Conservation (phyloP, 352 stramenopile genomes). For the Albugo laibachii region DNA sequence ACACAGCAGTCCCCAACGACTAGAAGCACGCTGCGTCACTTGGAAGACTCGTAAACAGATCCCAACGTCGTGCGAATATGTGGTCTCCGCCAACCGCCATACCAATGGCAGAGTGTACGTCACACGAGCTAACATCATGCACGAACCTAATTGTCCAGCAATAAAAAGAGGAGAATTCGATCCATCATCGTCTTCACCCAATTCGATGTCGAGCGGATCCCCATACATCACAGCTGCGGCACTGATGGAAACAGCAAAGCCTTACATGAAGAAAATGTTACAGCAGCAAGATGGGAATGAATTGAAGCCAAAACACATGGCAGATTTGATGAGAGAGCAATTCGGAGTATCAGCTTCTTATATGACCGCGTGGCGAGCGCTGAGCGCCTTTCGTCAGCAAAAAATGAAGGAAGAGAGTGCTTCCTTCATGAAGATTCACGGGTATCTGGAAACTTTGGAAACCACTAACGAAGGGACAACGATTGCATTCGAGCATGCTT, state of each 20-base stretch:
- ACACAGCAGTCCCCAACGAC: conserved; percentile 57
- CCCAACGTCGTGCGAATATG: conserved; percentile 30
- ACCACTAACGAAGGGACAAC: conserved; percentile 30
- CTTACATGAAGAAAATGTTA: conserved; percentile 21
- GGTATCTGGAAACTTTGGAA: conserved; percentile 41
- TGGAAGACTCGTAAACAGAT: conserved; percentile 48
- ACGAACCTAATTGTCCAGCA: conserved; percentile 24
- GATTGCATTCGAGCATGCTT: conserved; percentile 37
- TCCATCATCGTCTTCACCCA: conserved; percentile 5
- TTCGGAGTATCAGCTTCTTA: conserved; percentile 59
- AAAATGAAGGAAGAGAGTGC: conserved; percentile 36
- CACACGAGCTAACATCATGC: conserved; percentile 26
- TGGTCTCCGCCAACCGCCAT: conserved; percentile 54
- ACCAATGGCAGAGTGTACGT: conserved; percentile 59
- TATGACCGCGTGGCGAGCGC: conserved; percentile 57
- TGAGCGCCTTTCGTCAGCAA: conserved; percentile 47
- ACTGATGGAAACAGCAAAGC: conserved; percentile 50
- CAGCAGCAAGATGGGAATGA: conserved; percentile 17
- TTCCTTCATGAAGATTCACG: conserved; percentile 46
- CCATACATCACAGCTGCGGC: conserved; percentile 31
- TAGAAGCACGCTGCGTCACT: conserved; percentile 55
- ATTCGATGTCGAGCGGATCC: background rate
- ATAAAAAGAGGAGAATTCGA: conserved; percentile 17
- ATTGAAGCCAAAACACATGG: conserved; percentile 57
- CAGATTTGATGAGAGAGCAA: conserved; percentile 65